Evolutionary conservation across 768 basidiomycete genomes (phyloP).

Genomic region (Austroboletus festivus): DNA sequence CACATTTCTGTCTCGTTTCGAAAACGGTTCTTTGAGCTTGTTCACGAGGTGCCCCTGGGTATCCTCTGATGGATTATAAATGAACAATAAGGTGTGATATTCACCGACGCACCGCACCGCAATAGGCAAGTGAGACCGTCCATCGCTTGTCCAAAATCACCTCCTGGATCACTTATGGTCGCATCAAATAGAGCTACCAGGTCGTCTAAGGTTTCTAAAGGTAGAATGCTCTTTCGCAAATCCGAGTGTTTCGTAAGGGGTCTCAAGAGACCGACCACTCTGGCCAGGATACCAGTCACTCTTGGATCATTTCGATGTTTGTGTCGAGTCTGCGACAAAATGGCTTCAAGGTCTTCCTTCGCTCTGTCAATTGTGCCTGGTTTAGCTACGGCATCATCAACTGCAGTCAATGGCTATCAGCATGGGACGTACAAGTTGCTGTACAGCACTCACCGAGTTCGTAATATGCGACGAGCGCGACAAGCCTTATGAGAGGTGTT

Average conservation of each 20-base stretch:
- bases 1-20: neutral
- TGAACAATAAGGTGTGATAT: neutral
- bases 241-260: constrained; percentile 17
- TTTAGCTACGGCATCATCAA: too few species aligned
- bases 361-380: too few species aligned
- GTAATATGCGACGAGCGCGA: constrained; percentile 20
- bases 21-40: constrained; percentile 3
- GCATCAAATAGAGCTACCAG: constrained; percentile 16
- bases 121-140: constrained; percentile 14
- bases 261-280: constrained; percentile 20
- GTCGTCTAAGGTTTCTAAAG: constrained; percentile 4
- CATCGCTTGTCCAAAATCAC: constrained; percentile 21
- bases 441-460: constrained; percentile 15
- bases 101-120: constrained; percentile 2
- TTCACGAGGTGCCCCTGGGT: constrained; percentile 4
- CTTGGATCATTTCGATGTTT: constrained; percentile 18
- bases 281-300: too few species aligned
- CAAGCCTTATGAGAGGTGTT: constrained; percentile 18
- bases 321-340: constrained; percentile 12
- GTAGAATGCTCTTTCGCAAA: constrained; percentile 15
- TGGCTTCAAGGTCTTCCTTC: constrained; percentile 7
- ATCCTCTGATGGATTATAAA: constrained; percentile 8
- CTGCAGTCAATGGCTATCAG: too few species aligned
- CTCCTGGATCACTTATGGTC: constrained; percentile 1
- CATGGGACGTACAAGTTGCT: too few species aligned